phyloP scores from a whole-genome alignment of 805 yeast species.

The Kregervanrija delftensis region DNA sequence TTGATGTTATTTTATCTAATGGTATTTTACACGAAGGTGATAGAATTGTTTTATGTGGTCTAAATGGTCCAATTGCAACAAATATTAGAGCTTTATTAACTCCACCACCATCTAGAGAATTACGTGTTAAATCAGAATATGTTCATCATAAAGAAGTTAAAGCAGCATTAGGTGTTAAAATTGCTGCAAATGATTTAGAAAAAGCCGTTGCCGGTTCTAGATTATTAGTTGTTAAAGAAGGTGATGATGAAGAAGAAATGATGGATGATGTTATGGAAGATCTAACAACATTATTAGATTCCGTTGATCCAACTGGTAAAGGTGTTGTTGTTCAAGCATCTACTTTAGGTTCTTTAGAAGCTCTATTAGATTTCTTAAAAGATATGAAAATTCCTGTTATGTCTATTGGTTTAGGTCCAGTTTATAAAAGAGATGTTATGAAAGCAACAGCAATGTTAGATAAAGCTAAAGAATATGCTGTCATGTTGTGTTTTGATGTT shows the following conservation, averaged over 20 bases:
- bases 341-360: conserved; percentile 96
- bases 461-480: conserved; percentile 89
- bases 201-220: conserved; percentile 99
- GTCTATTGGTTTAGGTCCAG: conserved; percentile 98
- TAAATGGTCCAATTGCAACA: conserved; percentile 97
- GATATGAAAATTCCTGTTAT: conserved; percentile 99
- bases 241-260: conserved; percentile 94
- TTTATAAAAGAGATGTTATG: conserved; percentile 96
- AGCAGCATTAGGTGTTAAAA: conserved; percentile 98
- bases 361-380: conserved; percentile 91
- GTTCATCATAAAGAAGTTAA: conserved; percentile 96
- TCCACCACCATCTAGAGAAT: conserved; percentile 95
- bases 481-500: conserved; percentile 98
- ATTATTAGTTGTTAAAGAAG: conserved; percentile 89
- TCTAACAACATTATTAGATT: conserved; percentile 85
- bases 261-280: conserved; percentile 99
- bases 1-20: conserved; percentile 95
- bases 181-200: conserved; percentile 95
- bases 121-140: conserved; percentile 94
- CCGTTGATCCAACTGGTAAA: conserved; percentile 89
- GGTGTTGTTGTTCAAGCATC: conserved; percentile 99
- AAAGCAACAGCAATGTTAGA: conserved; percentile 96
- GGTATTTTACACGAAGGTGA: conserved; percentile 96
- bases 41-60: conserved; percentile 90
- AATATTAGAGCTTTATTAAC: conserved; percentile 92